Conservation (phyloP, 257 asterid species). For the Ophiorrhiza pumila region DNA sequence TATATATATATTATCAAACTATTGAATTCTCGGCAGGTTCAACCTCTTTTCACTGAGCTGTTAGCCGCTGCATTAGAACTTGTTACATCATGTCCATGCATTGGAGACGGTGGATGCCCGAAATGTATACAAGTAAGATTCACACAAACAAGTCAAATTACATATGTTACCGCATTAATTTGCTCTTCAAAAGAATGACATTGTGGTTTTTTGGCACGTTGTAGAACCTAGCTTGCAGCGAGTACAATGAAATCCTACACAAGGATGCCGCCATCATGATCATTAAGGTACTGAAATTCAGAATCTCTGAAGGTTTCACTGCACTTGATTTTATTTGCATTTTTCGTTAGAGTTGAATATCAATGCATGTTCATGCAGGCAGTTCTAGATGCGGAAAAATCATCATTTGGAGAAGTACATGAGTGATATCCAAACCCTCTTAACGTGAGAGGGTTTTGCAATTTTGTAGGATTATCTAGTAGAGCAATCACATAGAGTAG, state of each 20-base stretch:
- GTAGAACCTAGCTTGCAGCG: slow-evolving; percentile 66
- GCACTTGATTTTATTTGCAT: neutral
- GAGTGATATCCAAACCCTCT: slow-evolving; percentile 16
- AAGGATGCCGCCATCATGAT: slow-evolving; percentile 87
- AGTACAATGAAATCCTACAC: slow-evolving; percentile 89
- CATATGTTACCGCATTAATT: neutral
- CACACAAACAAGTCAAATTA: neutral
- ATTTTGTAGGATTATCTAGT: neutral
- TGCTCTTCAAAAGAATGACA: slow-evolving; percentile 5
- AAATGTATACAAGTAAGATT: slow-evolving; percentile 75
- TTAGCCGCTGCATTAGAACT: slow-evolving; percentile 78
- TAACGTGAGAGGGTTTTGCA: neutral
- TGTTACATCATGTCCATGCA: slow-evolving; percentile 74
- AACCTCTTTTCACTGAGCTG: slow-evolving; percentile 67
- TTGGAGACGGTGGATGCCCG: slow-evolving; percentile 84
- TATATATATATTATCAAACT: neutral
- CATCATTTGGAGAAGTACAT: slow-evolving; percentile 22
- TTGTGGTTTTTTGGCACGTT: slow-evolving; percentile 20
- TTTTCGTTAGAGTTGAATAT: slow-evolving; percentile 11
- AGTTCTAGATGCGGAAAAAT: slow-evolving; percentile 55
- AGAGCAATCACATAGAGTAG: too few species aligned
- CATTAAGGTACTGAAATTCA: slow-evolving; percentile 52
- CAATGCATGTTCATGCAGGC: slow-evolving; percentile 51
- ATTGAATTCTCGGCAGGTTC: slow-evolving; percentile 41
- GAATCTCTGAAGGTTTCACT: neutral